These are phyloP conservation scores for Plasmopara viticola DNA, from an alignment of 352 stramenopile species.

Conservation along the genomic window DNA sequence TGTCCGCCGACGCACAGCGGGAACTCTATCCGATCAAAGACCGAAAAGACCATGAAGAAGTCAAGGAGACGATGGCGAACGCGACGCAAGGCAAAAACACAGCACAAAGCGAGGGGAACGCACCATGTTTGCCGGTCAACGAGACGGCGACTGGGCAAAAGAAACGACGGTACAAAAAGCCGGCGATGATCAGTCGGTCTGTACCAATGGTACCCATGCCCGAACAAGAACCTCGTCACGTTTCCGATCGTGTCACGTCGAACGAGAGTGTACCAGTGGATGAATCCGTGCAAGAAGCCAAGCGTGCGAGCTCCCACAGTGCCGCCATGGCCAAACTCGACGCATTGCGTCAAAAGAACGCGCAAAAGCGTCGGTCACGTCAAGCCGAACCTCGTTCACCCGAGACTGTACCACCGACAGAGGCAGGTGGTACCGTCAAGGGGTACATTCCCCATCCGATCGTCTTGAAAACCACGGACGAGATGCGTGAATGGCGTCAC, in stretches of 20 bases:
- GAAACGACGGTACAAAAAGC: constrained; percentile 33
- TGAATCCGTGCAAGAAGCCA: constrained; percentile 9
- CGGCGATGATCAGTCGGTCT: constrained; percentile 11
- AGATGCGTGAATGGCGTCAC: constrained; percentile 55
- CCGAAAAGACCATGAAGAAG: constrained; percentile 16
- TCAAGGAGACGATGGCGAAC: constrained; percentile 7
- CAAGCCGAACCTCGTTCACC: too few species aligned
- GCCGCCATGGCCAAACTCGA: constrained; percentile 62
- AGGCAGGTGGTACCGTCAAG: constrained; percentile 18
- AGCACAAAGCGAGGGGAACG: not conserved
- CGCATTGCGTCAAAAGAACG: constrained; percentile 73
- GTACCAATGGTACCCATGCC: constrained; percentile 20
- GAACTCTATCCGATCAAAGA: constrained; percentile 55
- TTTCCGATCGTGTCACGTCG: not conserved
- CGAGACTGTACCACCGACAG: not conserved
- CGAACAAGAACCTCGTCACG: not conserved
- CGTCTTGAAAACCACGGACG: constrained; percentile 54
- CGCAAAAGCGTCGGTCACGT: constrained; percentile 51
- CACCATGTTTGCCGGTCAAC: not conserved
- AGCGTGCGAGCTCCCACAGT: constrained; percentile 46
- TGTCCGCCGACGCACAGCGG: constrained; percentile 38
- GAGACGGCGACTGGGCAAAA: constrained; percentile 14
- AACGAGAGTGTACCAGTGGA: not conserved
- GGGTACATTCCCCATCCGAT: constrained; percentile 64
- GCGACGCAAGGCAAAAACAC: not conserved